These are phyloP conservation scores for Suillus discolor DNA, from an alignment of 768 basidiomycete genomes.

Conservation along the genomic window DNA sequence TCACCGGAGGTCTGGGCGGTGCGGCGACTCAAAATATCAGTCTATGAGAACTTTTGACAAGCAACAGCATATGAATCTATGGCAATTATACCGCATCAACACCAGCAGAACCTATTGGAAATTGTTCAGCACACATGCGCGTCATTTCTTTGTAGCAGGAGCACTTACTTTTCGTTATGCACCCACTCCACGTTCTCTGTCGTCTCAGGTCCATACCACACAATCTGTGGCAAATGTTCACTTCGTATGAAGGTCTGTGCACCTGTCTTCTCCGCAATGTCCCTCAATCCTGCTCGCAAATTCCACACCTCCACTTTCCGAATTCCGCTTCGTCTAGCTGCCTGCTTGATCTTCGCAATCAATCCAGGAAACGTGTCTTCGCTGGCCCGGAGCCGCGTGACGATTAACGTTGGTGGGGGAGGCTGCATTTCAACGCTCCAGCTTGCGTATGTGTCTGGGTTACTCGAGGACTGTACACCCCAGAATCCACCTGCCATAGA, in stretches of 20 bases:
- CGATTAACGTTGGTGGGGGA: conserved; percentile 36
- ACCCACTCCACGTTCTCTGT: conserved; percentile 42
- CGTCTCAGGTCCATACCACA: conserved; percentile 50
- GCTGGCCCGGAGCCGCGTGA: conserved; percentile 43
- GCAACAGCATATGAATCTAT: not conserved
- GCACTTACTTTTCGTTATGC: conserved; percentile 49
- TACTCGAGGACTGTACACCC: conserved; percentile 20
- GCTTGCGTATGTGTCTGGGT: conserved; percentile 37
- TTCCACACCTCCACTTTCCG: conserved; percentile 51
- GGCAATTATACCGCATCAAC: not conserved
- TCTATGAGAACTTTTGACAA: not conserved
- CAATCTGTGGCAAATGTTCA: conserved; percentile 46
- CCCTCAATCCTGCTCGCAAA: conserved; percentile 36
- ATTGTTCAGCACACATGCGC: not conserved
- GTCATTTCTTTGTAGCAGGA: not conserved
- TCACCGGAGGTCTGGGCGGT: too few relatives aligned
- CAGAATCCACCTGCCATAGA: conserved; percentile 21
- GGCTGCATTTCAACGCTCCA: conserved; percentile 47
- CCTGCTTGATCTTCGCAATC: conserved; percentile 35
- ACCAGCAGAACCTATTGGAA: not conserved
- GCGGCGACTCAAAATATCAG: not conserved
- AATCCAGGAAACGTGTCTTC: conserved; percentile 36
- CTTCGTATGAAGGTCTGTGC: conserved; percentile 35
- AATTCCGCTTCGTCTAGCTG: conserved; percentile 38
- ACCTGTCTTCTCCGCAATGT: conserved; percentile 28